Evolutionary conservation across 208 protist genomes (phyloP).

Genomic region (Wallacemonas rigidus): DNA sequence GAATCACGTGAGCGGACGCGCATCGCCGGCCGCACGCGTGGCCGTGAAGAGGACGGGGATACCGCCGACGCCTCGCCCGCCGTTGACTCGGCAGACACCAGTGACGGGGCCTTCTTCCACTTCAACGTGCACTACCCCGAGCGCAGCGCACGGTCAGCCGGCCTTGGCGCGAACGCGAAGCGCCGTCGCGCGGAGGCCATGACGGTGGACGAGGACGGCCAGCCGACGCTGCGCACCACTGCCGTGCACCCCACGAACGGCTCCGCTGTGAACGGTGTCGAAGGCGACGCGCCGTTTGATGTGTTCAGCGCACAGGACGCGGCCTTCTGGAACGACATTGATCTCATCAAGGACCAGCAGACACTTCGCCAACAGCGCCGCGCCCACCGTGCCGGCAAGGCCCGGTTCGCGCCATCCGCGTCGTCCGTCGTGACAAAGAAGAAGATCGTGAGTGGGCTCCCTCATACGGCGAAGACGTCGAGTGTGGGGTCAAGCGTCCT

Average conservation of each 20-base stretch:
- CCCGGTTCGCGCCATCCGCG: background rate
- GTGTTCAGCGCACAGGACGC: conserved; percentile 69
- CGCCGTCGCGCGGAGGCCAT: conserved; percentile 48
- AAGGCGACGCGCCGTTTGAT: conserved; percentile 43
- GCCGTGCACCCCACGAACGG: conserved; percentile 27
- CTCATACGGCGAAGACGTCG: background rate
- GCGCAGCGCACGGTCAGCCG: background rate
- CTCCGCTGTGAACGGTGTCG: background rate
- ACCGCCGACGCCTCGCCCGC: background rate
- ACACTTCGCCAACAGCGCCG: conserved; percentile 23
- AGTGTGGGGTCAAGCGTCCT: background rate
- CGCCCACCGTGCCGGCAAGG: conserved; percentile 8
- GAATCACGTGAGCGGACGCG: conserved; percentile 15
- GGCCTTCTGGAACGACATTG: conserved; percentile 77
- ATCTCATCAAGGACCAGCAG: conserved; percentile 62
- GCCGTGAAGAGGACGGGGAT: conserved; percentile 63
- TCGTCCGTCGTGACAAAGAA: conserved; percentile 12
- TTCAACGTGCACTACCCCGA: conserved; percentile 41
- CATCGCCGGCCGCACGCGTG: conserved; percentile 52
- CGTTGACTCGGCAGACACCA: background rate
- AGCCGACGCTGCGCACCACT: conserved; percentile 42
- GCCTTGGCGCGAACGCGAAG: conserved; percentile 25
- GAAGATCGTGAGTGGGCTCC: background rate
- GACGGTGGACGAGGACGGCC: conserved; percentile 38
- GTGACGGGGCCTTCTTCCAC: conserved; percentile 47